phyloP scores from a whole-genome alignment of 768 basidiomycete species.

The Amanita pseudoporphyria region DNA sequence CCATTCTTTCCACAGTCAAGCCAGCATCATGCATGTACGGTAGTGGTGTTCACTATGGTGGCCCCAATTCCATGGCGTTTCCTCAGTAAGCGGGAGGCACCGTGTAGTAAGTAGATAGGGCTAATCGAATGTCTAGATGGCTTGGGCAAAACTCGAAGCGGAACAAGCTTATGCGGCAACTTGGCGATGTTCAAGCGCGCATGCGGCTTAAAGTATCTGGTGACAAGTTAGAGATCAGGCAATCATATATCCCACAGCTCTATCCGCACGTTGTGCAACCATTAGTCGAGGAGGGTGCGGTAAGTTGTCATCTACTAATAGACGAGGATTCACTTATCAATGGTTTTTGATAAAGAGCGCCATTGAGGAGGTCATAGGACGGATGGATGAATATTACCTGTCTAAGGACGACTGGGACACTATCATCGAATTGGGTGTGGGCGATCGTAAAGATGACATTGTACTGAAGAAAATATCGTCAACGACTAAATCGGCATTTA shows the following conservation, averaged over 20 bases:
- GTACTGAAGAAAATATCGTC: conserved; percentile 79
- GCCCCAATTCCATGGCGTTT: conserved; percentile 63
- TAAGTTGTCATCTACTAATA: conserved; percentile 30
- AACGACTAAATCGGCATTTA: conserved; percentile 77
- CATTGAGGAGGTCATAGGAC: conserved; percentile 71
- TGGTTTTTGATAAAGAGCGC: conserved; percentile 42
- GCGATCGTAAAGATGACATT: conserved; percentile 58
- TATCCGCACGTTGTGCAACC: conserved; percentile 76
- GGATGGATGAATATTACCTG: conserved; percentile 92
- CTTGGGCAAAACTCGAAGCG: conserved; percentile 97
- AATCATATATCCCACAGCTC: conserved; percentile 86
- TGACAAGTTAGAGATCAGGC: conserved; percentile 81
- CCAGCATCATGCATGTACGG: conserved; percentile 86
- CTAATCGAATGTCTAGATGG: conserved; percentile 50
- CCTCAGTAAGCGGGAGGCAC: conserved; percentile 54
- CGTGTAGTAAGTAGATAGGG: conserved; percentile 2
- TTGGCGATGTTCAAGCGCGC: conserved; percentile 86
- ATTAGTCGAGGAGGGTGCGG: conserved; percentile 61
- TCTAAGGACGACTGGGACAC: conserved; percentile 97
- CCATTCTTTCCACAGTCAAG: conserved; percentile 79
- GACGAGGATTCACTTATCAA: not conserved
- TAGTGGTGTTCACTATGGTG: conserved; percentile 50
- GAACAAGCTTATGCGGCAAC: conserved; percentile 65
- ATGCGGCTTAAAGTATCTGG: conserved; percentile 95
- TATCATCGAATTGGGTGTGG: conserved; percentile 88